Evolutionary conservation across 345 rosid genomes (phyloP), one percentile per base, ranked within the genome.

Genomic region (Ricinus communis): DNA sequence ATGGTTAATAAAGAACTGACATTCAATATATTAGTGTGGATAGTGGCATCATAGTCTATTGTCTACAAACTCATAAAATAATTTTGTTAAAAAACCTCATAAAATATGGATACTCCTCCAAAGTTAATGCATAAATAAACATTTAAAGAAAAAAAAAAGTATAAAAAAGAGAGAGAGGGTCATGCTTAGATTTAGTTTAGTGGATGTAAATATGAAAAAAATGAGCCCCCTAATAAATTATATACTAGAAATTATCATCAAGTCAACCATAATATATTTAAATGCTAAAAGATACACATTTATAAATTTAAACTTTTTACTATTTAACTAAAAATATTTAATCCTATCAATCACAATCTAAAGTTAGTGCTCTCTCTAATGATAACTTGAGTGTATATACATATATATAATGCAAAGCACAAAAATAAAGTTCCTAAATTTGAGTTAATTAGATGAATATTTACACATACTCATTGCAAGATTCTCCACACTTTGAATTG

Each of bases 401-500:
- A 18, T 22, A 36, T 9, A 61, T n/a, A 36, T 15, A n/a, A 31
- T 15, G 38, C 2, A 33, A 33, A 33, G 38, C 38, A 33, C 38
- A 57, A 15, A 38, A 21, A 41, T 41, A 62, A 41, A 21, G 51
- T 62, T 62, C n/a, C 31, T 21, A 41, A 62, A 56, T n/a, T n/a
- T n/a, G n/a, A n/a, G n/a, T n/a, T n/a, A 22, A 9, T n/a, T 21
- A 6, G 13, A 40, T n/a, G 13, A 62, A 40, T 19, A 56, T 8
- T n/a, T 56, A 28, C 61, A 62, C 25, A 15, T 8, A 36, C 5
- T 61, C 13, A 61, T 7, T 49, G 14, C 36, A 38, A n/a, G 5
- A 61, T 40, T 62, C 18, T 28, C 50, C 31, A 62, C 25, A n/a
- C 46, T 61, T 59, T 62, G 45, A 22, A 62, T 62, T 62, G 25